Percentiles rank a stretch among this genome's conserved stretches.
Evolutionary conservation across 768 basidiomycete species (phyloP).

Genomic region (Mrakia gelida): DNA sequence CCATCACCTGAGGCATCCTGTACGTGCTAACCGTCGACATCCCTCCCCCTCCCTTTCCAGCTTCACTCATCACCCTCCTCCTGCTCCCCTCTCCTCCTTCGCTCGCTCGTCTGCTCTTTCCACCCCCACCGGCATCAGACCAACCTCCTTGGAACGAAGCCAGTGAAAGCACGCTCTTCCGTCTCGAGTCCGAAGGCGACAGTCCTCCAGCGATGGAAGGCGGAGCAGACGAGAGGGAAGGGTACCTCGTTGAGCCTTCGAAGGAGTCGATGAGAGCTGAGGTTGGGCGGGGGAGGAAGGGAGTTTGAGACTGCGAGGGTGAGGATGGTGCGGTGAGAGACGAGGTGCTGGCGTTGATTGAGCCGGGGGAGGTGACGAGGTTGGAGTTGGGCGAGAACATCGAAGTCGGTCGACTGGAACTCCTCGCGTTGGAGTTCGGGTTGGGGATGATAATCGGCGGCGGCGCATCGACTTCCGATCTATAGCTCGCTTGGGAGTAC

Average conservation of each 20-base stretch:
- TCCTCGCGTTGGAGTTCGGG: neutral
- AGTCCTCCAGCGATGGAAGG: neutral
- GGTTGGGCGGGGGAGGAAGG: conserved; percentile 30
- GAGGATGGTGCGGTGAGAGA: no score
- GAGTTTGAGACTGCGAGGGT: neutral
- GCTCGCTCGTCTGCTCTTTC: neutral
- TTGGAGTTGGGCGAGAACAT: conserved; percentile 8
- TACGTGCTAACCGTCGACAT: conserved; percentile 15
- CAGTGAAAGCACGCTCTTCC: neutral
- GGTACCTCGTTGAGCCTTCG: conserved; percentile 14
- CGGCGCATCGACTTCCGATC: conserved; percentile 20
- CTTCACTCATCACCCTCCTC: neutral
- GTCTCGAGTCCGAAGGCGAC: neutral
- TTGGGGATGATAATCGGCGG: conserved; percentile 12
- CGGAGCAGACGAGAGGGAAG: conserved; percentile 16
- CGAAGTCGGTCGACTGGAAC: neutral
- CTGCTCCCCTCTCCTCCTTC: neutral
- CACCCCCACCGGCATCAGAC: no score
- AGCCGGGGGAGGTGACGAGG: neutral
- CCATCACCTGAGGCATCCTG: conserved; percentile 31
- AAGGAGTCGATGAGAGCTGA: conserved; percentile 26
- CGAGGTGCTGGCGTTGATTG: neutral
- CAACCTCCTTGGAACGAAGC: neutral
- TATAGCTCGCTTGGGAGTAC: conserved; percentile 28
- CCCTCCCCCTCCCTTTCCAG: neutral